phyloP scores from a whole-genome alignment of 352 stramenopile species.

The Pythium sp. region DNA sequence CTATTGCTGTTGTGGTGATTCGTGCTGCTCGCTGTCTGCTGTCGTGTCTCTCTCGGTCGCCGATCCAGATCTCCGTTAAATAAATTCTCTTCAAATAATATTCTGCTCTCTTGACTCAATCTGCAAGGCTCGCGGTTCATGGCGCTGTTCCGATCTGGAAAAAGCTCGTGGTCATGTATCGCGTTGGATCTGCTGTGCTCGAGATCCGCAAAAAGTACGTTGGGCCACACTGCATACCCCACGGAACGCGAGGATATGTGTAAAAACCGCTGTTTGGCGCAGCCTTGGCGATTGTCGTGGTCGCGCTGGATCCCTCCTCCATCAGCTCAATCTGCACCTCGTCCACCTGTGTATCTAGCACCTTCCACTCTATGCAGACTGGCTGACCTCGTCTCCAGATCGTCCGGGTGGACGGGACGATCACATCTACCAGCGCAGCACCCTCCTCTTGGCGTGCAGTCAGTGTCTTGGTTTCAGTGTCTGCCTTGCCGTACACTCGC shows the following conservation, averaged over 20 bases:
- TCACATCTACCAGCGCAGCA: slow-evolving; percentile 34
- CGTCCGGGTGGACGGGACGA: slow-evolving; percentile 35
- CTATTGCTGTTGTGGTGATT: not conserved
- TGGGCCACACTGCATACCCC: slow-evolving; percentile 73
- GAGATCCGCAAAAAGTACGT: slow-evolving; percentile 80
- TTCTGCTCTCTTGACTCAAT: not conserved
- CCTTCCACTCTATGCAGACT: slow-evolving; percentile 71
- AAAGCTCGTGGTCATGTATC: slow-evolving; percentile 61
- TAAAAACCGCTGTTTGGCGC: slow-evolving; percentile 74
- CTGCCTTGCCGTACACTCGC: slow-evolving; percentile 48
- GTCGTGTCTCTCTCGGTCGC: not conserved
- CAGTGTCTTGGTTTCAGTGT: slow-evolving; percentile 20
- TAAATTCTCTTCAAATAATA: slow-evolving; percentile 16
- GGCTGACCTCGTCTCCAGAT: slow-evolving; percentile 76
- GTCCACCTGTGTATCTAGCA: slow-evolving; percentile 48
- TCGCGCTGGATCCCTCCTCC: slow-evolving; percentile 57
- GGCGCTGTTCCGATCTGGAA: slow-evolving; percentile 66
- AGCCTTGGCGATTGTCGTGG: slow-evolving; percentile 55
- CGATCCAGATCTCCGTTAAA: slow-evolving; percentile 12
- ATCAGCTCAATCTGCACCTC: slow-evolving; percentile 68
- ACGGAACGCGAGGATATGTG: slow-evolving; percentile 73
- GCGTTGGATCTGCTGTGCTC: slow-evolving; percentile 30
- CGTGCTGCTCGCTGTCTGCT: not conserved
- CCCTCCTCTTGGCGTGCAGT: slow-evolving; percentile 38
- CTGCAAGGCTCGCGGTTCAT: slow-evolving; percentile 6